Percentiles rank a stretch among this genome's conserved stretches.
Evolutionary conservation across 495 filamentous ascomycete genomes (phyloP).

Genomic region (Paragyromitra xinjiangensis): DNA sequence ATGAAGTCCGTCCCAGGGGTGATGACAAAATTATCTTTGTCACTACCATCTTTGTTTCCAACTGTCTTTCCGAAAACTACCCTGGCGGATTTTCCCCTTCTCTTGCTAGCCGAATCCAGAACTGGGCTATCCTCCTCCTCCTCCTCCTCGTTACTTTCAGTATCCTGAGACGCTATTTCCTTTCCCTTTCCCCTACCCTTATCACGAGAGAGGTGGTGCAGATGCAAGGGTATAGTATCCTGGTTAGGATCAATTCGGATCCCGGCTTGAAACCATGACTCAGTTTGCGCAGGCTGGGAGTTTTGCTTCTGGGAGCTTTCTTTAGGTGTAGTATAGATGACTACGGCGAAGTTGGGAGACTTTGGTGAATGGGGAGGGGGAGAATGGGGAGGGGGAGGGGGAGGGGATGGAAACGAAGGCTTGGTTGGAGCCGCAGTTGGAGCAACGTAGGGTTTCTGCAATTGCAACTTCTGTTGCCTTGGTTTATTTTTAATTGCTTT

Average conservation of each 20-base stretch:
- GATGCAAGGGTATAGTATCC: background rate
- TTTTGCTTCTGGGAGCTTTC: background rate
- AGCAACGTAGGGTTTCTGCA: background rate
- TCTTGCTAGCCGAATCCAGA: conserved; percentile 5
- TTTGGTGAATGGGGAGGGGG: background rate
- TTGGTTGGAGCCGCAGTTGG: background rate
- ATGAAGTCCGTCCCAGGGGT: background rate
- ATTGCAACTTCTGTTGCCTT: conserved; percentile 15
- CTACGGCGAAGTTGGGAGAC: conserved; percentile 24
- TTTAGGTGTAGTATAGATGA: conserved; percentile 23
- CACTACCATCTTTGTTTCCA: background rate
- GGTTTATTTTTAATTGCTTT: conserved; percentile 10
- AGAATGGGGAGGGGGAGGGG: background rate
- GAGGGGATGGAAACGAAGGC: background rate
- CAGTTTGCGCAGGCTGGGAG: background rate
- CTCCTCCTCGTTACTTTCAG: conserved; percentile 18
- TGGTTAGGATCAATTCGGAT: background rate
- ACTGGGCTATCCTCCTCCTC: conserved; percentile 12
- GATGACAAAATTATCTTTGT: background rate
- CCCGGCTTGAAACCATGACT: conserved; percentile 27
- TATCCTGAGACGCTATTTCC: background rate
- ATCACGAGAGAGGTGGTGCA: background rate
- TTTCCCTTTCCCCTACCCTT: conserved; percentile 16
- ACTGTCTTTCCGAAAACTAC: background rate
- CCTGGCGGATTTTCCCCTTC: background rate